Base-by-base conservation (phyloP, 352 stramenopile genomes). In the Aphanomyces euteiches region DNA sequence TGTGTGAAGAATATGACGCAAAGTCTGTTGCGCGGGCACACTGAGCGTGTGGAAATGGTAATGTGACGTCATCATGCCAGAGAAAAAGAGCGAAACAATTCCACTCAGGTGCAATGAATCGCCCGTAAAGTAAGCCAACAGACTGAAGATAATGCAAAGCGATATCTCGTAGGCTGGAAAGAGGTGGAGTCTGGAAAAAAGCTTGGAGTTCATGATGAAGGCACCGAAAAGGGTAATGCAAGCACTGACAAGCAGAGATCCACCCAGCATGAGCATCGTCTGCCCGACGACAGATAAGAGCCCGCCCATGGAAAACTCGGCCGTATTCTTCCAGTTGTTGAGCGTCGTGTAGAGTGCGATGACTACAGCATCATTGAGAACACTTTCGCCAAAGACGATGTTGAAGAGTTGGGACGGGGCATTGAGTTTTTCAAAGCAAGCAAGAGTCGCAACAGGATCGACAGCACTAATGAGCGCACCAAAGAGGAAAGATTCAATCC, bases 71-170 rank as follows among this genome's bases (percentile, higher is more conserved):
- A 95, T 91, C 3, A 87, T 93, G 21, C 87, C 95, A 7, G 90
- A 96, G 70, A 98, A 97, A 56, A 98, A 92, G 15, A 98, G 88
- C 38, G 90, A 87, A 37, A 98, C 93, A 74, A 98, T 98, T 19
- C 95, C 93, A 67, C 85, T 95, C 34, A 96, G 74, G 60, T 92
- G 74, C 7, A 93, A 72, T 56, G 76, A 86, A 65, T 94, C 85
- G 10, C 83, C 83, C 21, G 92, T 79, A 47, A 96, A 92, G 74
- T 93, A 92, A 66, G 87, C 91, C 47, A 95, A 76, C 73, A 95
- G 71, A 53, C 85, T 93, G 72, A 93, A 92, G 69, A 95, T 95
- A 48, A 92, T 73, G 63, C 84, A 92, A 12, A 94, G 77, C 61
- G 84, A 91, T 73, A 94, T 94, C 75, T 94, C 87, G 75, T 94